phyloP scores from a whole-genome alignment of 23 red algal species.

The Gracilaria gracilis region DNA sequence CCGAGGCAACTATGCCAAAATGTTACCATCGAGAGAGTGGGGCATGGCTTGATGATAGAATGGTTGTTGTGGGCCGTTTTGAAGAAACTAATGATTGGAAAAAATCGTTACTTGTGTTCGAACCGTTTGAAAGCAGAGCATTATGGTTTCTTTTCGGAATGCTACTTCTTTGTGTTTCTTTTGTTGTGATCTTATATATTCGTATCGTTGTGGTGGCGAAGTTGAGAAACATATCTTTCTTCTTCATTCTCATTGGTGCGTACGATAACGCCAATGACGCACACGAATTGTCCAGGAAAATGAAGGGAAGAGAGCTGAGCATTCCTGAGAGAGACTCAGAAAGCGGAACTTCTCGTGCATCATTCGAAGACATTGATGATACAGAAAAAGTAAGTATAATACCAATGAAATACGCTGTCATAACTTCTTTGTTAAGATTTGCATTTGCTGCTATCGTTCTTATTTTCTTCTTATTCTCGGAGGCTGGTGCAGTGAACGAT shows the following conservation, averaged over 20 bases:
- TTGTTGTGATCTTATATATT: background rate
- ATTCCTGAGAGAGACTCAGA: background rate
- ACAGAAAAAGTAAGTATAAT: background rate
- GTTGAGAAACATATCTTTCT: background rate
- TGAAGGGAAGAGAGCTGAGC: background rate
- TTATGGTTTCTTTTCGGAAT: background rate
- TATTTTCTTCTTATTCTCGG: background rate
- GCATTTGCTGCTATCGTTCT: background rate
- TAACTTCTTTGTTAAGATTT: slow-evolving; percentile 9
- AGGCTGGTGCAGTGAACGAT: slow-evolving; percentile 11
- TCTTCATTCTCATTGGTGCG: background rate
- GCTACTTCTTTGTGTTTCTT: background rate
- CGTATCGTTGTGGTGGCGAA: background rate
- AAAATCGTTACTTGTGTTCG: background rate
- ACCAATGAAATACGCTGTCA: background rate
- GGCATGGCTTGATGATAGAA: slow-evolving; percentile 16
- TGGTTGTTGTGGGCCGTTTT: slow-evolving; percentile 22
- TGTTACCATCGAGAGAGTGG: slow-evolving; percentile 21
- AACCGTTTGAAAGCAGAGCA: background rate
- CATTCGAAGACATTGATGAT: no score
- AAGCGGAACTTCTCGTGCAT: background rate
- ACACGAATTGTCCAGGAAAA: no score
- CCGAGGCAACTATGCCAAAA: background rate
- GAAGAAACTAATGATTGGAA: background rate
- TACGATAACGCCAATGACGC: background rate